phyloP scores from a whole-genome alignment of 2,329 filamentous ascomycete species.

The Metarhizium humberi region DNA sequence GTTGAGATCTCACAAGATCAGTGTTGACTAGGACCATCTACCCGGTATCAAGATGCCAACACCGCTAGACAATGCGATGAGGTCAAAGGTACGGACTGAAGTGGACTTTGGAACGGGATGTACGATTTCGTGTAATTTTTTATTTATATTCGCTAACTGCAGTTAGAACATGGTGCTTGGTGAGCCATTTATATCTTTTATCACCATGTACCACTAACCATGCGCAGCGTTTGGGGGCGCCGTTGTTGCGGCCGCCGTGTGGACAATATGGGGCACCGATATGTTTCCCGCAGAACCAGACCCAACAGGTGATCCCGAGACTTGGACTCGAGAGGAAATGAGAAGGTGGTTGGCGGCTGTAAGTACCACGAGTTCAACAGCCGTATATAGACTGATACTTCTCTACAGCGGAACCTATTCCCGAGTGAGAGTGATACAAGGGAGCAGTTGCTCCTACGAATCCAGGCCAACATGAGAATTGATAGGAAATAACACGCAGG shows the following conservation, averaged over 20 bases:
- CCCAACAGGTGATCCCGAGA: conserved; percentile 61
- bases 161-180: conserved; percentile 60
- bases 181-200: conserved; percentile 25
- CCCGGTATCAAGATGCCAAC: conserved; percentile 50
- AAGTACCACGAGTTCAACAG: conserved; percentile 25
- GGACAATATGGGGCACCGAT: conserved; percentile 77
- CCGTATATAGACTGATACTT: background rate
- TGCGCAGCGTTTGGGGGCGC: conserved; percentile 65
- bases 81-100: conserved; percentile 49
- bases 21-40: background rate
- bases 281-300: conserved; percentile 70
- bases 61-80: conserved; percentile 57
- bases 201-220: background rate
- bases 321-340: conserved; percentile 75
- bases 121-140: background rate
- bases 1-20: no score
- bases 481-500: conserved; percentile 15
- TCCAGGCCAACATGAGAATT: conserved; percentile 37
- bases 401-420: conserved; percentile 33
- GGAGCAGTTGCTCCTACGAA: conserved; percentile 37
- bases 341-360: conserved; percentile 73
- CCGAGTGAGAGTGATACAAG: conserved; percentile 32
- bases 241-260: conserved; percentile 71
- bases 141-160: background rate
- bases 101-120: background rate